Percentiles rank a stretch among this genome's conserved stretches.
Evolutionary conservation across 163 green algal species (phyloP).

Genomic region (Volvox carteri): DNA sequence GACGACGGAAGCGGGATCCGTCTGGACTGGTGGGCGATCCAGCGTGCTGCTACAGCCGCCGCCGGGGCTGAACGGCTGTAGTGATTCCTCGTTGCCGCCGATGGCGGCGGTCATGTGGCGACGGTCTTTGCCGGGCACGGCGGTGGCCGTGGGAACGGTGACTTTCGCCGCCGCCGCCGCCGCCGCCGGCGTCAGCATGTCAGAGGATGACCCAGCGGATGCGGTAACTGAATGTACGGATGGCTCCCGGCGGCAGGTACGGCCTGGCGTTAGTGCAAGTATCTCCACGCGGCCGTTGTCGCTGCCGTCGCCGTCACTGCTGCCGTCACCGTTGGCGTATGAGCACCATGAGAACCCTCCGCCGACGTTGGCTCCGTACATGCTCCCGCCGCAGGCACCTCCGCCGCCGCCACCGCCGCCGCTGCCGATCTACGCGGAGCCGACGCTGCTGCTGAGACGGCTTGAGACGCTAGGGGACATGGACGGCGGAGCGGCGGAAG

Average conservation of each 20-base stretch:
- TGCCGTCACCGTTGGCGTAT: no score
- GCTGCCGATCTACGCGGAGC: no score
- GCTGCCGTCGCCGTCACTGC: no score
- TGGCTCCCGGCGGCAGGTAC: no score
- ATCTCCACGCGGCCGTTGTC: no score
- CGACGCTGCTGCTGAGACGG: neutral
- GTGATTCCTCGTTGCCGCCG: no score
- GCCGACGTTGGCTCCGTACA: no score
- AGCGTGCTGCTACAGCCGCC: neutral
- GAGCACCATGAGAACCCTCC: no score
- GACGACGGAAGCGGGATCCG: neutral
- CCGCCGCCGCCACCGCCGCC: neutral
- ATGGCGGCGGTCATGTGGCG: neutral
- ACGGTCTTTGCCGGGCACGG: neutral
- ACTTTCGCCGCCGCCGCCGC: neutral
- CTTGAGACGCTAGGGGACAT: neutral
- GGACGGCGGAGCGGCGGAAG: neutral
- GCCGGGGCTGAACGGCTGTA: neutral
- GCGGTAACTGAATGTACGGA: no score
- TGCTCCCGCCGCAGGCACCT: neutral
- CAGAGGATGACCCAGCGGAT: no score
- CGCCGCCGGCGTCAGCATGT: no score
- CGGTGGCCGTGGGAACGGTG: neutral
- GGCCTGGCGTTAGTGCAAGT: neutral
- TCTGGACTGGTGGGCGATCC: neutral